A percentile compares a stretch with the other conserved stretches of the same genome.
Conservation (phyloP, 176 grass and related monocot species). For the Juncus inflexus region DNA sequence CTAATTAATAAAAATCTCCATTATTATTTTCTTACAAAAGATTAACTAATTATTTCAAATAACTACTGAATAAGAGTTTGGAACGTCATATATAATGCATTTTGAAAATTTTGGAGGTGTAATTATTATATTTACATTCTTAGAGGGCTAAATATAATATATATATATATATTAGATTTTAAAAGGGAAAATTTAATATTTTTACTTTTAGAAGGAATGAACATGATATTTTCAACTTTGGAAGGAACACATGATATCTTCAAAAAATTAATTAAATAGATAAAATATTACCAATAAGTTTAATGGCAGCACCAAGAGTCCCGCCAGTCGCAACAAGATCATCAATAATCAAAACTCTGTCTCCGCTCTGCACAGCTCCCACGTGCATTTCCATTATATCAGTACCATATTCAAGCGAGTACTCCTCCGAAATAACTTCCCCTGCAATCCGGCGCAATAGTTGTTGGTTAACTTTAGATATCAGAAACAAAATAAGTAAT, state of each 20-base stretch:
- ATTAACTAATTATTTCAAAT: too few species aligned
- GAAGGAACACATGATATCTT: neutral
- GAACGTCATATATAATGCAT: too few species aligned
- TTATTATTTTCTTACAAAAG: too few species aligned
- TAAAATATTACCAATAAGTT: conserved; percentile 57
- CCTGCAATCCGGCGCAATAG: conserved; percentile 40
- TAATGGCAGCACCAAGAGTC: conserved; percentile 68
- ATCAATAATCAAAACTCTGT: conserved; percentile 59
- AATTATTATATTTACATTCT: too few species aligned
- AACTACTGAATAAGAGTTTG: too few species aligned
- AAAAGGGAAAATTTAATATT: too few species aligned
- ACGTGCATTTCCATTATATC: conserved; percentile 98
- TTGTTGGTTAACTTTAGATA: conserved; percentile 22
- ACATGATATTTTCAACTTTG: neutral
- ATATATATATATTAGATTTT: neutral
- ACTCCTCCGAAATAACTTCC: conserved; percentile 85
- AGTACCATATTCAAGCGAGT: conserved; percentile 84
- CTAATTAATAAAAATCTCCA: too few species aligned
- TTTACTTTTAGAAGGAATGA: neutral
- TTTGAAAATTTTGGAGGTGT: too few species aligned
- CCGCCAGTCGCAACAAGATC: conserved; percentile 96
- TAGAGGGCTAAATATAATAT: too few species aligned
- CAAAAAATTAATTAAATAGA: neutral
- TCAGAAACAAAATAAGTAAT: neutral
- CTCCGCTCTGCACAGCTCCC: conserved; percentile 67